phyloP scores from a whole-genome alignment of 2,329 filamentous ascomycete genomes.

The Fusarium sp. region DNA sequence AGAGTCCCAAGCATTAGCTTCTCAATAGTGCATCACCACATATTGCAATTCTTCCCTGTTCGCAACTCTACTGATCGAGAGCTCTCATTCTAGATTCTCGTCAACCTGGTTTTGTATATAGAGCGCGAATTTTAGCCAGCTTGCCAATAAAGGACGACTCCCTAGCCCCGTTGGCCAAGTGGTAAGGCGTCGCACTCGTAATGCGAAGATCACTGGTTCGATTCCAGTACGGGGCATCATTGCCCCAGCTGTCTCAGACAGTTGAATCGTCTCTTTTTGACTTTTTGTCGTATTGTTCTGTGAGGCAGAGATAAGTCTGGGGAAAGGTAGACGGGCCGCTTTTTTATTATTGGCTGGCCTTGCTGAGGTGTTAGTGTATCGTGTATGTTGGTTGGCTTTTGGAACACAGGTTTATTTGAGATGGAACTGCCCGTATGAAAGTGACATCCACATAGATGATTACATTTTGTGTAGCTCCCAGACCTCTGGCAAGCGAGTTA shows the following conservation, averaged over 20 bases:
- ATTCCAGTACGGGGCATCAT: constrained; percentile 33
- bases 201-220: constrained; percentile 41
- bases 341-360: not conserved
- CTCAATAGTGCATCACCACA: not conserved
- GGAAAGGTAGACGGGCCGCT: constrained; percentile 1
- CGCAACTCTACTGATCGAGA: not conserved
- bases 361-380: not conserved
- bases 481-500: too few species aligned
- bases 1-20: not conserved
- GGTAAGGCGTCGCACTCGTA: constrained; percentile 45
- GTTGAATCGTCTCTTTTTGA: constrained; percentile 11
- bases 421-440: too few species aligned
- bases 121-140: not conserved
- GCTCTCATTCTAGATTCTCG: not conserved
- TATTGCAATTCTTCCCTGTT: not conserved
- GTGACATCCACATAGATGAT: not conserved
- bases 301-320: not conserved
- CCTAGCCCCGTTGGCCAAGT: constrained; percentile 40
- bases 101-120: not conserved
- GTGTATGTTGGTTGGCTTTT: too few species aligned
- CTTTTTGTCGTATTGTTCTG: not conserved
- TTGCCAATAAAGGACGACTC: constrained; percentile 10
- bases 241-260: constrained; percentile 11
- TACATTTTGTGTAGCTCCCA: rapidly evolving
- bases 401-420: too few species aligned